Percentiles rank a stretch among this genome's conserved stretches.
phyloP scores from a whole-genome alignment of 441 rosid species.

The Geranium incanum region DNA sequence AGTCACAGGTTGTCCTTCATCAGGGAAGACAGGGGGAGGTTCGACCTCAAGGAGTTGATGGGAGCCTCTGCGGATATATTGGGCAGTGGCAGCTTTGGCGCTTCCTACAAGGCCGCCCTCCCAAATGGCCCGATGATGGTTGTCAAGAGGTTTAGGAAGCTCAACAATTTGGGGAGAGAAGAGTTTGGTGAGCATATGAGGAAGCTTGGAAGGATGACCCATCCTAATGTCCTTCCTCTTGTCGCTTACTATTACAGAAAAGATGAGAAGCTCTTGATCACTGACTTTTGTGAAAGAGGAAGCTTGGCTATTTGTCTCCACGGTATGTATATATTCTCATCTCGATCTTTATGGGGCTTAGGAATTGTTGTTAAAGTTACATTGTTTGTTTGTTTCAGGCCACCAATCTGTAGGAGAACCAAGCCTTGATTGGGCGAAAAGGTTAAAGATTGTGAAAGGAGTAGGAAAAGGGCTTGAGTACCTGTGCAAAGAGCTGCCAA shows the following conservation, averaged over 20 bases:
- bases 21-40: slow-evolving; percentile 43
- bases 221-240: slow-evolving; percentile 62
- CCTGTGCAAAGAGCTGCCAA: slow-evolving; percentile 60
- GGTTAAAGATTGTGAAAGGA: slow-evolving; percentile 69
- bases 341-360: too few relatives aligned
- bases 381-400: slow-evolving; percentile 30
- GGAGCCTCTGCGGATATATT: slow-evolving; percentile 83
- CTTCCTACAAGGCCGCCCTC: slow-evolving; percentile 71
- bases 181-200: slow-evolving; percentile 82
- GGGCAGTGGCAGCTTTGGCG: slow-evolving; percentile 92
- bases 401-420: slow-evolving; percentile 45
- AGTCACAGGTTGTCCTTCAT: slow-evolving; percentile 43
- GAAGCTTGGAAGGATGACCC: slow-evolving; percentile 57
- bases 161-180: slow-evolving; percentile 67
- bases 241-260: slow-evolving; percentile 73
- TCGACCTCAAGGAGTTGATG: slow-evolving; percentile 70
- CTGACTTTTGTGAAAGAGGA: slow-evolving; percentile 47
- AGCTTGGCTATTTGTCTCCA: slow-evolving; percentile 85
- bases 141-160: slow-evolving; percentile 83
- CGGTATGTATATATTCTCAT: slow-evolving; percentile 28
- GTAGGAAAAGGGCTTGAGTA: slow-evolving; percentile 60
- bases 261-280: slow-evolving; percentile 86
- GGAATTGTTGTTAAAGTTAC: too few relatives aligned
- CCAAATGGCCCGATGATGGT: slow-evolving; percentile 39
- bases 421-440: slow-evolving; percentile 60